Percentiles rank a stretch among this genome's conserved stretches.
Evolutionary conservation across 345 rosid genomes (phyloP).

Genomic region (Corchorus capsularis): DNA sequence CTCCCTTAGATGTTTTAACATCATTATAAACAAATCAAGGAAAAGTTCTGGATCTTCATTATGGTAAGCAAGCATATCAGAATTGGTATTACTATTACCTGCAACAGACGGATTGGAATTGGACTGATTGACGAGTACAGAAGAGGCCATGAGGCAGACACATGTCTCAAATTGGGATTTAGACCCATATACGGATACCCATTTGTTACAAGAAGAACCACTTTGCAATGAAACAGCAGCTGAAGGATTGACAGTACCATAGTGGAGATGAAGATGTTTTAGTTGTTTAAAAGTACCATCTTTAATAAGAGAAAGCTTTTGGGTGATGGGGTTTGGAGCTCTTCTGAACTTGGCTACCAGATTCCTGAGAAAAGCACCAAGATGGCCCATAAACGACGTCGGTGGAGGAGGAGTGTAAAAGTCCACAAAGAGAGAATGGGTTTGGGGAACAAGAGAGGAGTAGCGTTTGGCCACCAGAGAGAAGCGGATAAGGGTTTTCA

Average conservation of each 20-base stretch:
- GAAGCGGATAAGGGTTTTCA: background rate
- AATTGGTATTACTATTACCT: background rate
- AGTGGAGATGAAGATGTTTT: background rate
- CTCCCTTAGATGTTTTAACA: too few relatives aligned
- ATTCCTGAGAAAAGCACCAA: background rate
- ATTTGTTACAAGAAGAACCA: background rate
- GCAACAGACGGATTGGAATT: background rate
- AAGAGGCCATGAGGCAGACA: background rate
- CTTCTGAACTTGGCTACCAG: background rate
- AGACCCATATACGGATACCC: background rate
- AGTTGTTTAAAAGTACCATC: background rate
- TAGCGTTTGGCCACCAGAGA: background rate
- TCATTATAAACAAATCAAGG: background rate
- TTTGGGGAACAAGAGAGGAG: background rate
- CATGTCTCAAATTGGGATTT: background rate
- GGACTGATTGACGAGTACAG: background rate
- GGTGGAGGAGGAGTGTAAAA: background rate
- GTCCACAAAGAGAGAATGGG: background rate
- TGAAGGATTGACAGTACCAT: background rate
- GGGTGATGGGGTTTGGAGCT: background rate
- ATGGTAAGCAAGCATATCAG: background rate
- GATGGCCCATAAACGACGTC: background rate
- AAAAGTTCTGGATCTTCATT: background rate
- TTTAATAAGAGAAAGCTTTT: too few relatives aligned
- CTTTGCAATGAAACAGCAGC: background rate